Evolutionary conservation across 176 grass and related monocot genomes (phyloP).

Genomic region (Tuctoria greenei): DNA sequence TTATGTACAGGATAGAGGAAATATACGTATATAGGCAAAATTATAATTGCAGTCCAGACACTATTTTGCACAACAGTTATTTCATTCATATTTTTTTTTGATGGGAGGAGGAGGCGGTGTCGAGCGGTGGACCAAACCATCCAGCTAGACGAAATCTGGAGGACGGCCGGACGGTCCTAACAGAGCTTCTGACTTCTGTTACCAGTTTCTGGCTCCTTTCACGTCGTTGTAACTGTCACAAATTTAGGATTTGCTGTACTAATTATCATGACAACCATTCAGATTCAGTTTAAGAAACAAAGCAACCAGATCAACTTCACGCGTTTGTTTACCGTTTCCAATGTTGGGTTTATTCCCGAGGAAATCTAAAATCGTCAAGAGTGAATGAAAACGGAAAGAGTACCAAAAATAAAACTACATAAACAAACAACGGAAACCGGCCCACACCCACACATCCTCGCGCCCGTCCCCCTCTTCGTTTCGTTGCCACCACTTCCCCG

Average conservation of each 20-base stretch:
- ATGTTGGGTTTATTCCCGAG: constrained; percentile 31
- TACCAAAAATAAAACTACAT: background rate
- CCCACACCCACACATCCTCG: constrained; percentile 23
- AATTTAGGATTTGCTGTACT: background rate
- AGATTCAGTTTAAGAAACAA: background rate
- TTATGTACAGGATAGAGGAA: no score
- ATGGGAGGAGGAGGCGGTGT: background rate
- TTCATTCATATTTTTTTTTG: no score
- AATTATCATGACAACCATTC: background rate
- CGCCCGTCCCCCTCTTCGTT: constrained; percentile 26
- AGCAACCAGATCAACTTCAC: background rate
- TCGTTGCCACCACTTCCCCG: constrained; percentile 40
- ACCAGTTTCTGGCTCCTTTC: background rate
- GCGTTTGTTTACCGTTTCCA: constrained; percentile 22
- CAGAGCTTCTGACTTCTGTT: background rate
- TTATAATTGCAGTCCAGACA: no score
- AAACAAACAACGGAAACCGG: constrained; percentile 26
- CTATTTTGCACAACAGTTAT: no score
- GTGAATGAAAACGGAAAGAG: background rate
- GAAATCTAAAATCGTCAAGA: constrained; percentile 8
- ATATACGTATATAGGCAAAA: no score
- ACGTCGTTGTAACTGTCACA: background rate
- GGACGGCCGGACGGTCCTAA: background rate
- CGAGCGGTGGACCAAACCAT: background rate
- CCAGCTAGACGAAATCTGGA: background rate